Conservation (phyloP, 768 basidiomycete genomes). For the Boletus huronensis region DNA sequence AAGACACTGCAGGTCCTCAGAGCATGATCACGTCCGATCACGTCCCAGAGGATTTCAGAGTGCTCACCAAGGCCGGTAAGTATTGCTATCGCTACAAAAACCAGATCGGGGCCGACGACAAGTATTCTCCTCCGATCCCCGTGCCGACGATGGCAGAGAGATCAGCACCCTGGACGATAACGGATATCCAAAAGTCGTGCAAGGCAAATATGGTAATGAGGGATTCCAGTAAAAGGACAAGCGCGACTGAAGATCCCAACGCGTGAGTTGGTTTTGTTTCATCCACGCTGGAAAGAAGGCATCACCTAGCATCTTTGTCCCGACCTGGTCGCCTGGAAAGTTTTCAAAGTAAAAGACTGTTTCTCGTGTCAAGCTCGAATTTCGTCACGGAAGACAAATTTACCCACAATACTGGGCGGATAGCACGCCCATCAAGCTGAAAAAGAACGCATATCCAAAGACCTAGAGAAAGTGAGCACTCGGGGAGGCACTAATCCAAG, state of each 20-base stretch:
- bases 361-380: not conserved
- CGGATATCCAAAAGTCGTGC: not conserved
- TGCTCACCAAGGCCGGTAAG: not conserved
- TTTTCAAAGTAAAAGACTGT: not conserved
- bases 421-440: not conserved
- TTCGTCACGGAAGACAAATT: too few relatives aligned
- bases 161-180: not conserved
- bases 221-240: not conserved
- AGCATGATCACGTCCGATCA: not conserved
- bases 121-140: not conserved
- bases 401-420: not conserved
- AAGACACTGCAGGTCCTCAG: not conserved
- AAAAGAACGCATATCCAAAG: not conserved
- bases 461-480: not conserved
- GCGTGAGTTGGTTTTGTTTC: not conserved
- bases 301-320: not conserved
- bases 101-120: too few relatives aligned
- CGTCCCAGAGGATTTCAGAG: not conserved
- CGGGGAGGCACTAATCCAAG: not conserved
- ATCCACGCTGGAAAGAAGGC: too few relatives aligned
- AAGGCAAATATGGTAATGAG: not conserved
- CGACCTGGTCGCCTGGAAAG: not conserved
- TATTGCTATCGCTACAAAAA: not conserved
- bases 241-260: not conserved
- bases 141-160: not conserved